Conservation (phyloP, 805 yeast genomes). For the Candida patagonica region DNA sequence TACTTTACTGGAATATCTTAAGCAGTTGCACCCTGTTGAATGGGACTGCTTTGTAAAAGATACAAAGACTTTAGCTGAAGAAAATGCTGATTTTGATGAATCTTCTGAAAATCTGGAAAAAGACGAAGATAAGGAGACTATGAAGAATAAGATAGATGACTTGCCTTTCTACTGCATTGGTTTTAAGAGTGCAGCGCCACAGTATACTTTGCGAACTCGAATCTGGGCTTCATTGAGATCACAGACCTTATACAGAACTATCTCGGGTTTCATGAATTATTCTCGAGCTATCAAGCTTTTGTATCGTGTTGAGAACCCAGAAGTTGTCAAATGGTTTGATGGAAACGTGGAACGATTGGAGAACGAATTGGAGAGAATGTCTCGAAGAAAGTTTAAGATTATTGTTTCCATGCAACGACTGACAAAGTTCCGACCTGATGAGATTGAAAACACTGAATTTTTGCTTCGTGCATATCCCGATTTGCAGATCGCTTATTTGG, state of each 20-base stretch:
- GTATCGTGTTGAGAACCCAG: conserved; percentile 92
- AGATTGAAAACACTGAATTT: conserved; percentile 56
- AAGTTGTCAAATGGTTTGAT: conserved; percentile 91
- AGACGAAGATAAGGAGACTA: conserved; percentile 55
- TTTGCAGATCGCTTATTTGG: conserved; percentile 74
- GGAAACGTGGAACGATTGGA: conserved; percentile 96
- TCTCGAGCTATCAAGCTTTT: conserved; percentile 90
- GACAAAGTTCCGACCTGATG: conserved; percentile 53
- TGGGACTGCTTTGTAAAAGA: conserved; percentile 98
- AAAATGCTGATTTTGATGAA: conserved; percentile 22
- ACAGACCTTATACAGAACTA: conserved; percentile 93
- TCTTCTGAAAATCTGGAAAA: conserved; percentile 32
- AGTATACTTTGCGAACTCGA: conserved; percentile 89
- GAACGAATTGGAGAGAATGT: conserved; percentile 82
- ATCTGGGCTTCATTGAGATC: conserved; percentile 98
- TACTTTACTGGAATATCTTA: conserved; percentile 85
- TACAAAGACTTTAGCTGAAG: conserved; percentile 82
- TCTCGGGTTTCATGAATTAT: conserved; percentile 97
- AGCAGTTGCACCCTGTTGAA: conserved; percentile 91
- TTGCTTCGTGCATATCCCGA: conserved; percentile 68
- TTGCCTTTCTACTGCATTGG: conserved; percentile 94
- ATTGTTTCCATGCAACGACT: conserved; percentile 84
- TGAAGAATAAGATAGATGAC: conserved; percentile 81
- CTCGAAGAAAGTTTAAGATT: conserved; percentile 69
- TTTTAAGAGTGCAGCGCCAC: conserved; percentile 96